Conservation (phyloP, 2,329 filamentous ascomycete species). For the Coniochaeta hoffmannii region DNA sequence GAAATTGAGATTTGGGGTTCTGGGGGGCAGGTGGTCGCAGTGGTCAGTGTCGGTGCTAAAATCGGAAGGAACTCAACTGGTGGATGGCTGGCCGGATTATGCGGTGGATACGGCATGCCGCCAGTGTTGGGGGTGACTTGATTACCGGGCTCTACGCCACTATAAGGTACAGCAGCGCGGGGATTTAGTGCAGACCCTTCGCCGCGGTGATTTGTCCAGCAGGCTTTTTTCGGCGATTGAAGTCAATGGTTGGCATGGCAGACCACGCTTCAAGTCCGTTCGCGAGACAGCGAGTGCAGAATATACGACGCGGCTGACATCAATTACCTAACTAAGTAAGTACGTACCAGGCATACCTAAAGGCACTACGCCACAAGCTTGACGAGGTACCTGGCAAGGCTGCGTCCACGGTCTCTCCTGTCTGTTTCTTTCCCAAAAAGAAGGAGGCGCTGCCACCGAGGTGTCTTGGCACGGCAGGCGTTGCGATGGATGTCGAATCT, state of each 20-base stretch:
- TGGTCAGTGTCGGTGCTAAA: not conserved
- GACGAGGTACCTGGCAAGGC: not conserved
- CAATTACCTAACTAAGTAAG: too few relatives aligned
- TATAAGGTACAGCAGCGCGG: too few relatives aligned
- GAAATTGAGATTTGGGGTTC: not conserved
- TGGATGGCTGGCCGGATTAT: not conserved
- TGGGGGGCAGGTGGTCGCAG: not conserved
- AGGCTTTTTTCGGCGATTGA: too few relatives aligned
- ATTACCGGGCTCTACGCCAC: too few relatives aligned
- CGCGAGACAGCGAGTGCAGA: too few relatives aligned
- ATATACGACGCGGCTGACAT: too few relatives aligned
- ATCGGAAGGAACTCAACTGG: not conserved
- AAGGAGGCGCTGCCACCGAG: not conserved
- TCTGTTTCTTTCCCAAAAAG: not conserved
- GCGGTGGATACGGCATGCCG: not conserved
- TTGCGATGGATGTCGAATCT: not conserved
- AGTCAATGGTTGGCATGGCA: too few relatives aligned
- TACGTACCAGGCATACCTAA: too few relatives aligned
- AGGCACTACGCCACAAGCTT: not conserved
- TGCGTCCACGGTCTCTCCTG: not conserved
- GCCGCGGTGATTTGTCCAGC: too few relatives aligned
- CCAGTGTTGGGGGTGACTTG: too few relatives aligned
- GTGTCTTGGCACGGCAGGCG: not conserved
- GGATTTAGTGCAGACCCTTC: too few relatives aligned
- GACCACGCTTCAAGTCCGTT: too few relatives aligned